phyloP scores from a whole-genome alignment of 2,329 filamentous ascomycete species.

The Zopfia rhizophila region DNA sequence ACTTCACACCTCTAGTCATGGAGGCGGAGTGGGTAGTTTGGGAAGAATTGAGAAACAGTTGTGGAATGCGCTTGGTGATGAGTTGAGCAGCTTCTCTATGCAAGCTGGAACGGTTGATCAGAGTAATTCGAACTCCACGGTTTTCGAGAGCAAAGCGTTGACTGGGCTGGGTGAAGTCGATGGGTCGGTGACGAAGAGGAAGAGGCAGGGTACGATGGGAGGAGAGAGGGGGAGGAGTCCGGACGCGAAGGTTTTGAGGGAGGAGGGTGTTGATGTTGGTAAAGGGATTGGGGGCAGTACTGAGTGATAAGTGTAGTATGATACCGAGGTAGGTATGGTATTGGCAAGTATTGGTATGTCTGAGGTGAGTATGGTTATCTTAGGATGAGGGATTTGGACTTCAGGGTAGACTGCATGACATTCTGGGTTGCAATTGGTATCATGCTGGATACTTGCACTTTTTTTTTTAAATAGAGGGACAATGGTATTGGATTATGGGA shows the following conservation, averaged over 20 bases:
- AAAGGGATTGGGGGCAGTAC: not conserved
- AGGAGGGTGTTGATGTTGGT: conserved; percentile 21
- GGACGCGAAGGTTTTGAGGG: conserved; percentile 31
- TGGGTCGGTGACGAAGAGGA: conserved; percentile 34
- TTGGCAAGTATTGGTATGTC: too few relatives aligned
- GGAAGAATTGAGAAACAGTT: conserved; percentile 39
- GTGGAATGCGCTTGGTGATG: conserved; percentile 44
- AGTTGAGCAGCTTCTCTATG: conserved; percentile 38
- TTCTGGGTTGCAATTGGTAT: too few relatives aligned
- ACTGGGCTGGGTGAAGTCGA: conserved; percentile 20
- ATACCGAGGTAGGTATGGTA: too few relatives aligned
- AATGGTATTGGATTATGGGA: too few relatives aligned
- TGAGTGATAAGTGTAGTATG: too few relatives aligned
- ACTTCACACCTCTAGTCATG: conserved; percentile 33
- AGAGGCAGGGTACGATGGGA: conserved; percentile 36
- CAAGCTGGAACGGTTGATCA: too few relatives aligned
- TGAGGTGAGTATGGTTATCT: too few relatives aligned
- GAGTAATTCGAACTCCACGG: too few relatives aligned
- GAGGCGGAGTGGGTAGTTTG: conserved; percentile 36
- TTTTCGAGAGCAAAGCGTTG: conserved; percentile 11
- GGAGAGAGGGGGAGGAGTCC: conserved; percentile 31
- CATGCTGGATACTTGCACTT: too few relatives aligned
- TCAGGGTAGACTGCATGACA: too few relatives aligned
- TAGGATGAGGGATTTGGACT: too few relatives aligned
- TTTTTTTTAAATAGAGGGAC: too few relatives aligned